Percentiles rank a stretch among this genome's conserved stretches.
Conservation (phyloP, 768 basidiomycete genomes). For the Pleurotus sapidus region DNA sequence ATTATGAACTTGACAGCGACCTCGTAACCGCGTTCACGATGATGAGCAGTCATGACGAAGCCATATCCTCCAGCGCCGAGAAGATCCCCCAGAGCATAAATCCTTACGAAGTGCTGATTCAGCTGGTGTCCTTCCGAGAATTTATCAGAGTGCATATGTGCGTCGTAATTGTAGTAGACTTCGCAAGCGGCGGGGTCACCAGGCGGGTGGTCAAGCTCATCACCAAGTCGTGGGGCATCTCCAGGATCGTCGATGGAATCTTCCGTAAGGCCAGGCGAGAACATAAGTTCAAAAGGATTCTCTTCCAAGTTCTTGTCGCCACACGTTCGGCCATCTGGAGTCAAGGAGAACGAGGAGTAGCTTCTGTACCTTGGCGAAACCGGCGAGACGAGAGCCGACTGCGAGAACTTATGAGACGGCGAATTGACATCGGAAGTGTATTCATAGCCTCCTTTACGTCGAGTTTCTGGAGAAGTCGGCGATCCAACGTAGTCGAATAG, state of each 20-base stretch:
- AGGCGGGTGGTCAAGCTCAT: neutral
- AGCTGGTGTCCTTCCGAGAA: conserved; percentile 65
- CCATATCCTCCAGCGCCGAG: conserved; percentile 93
- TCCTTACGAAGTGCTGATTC: conserved; percentile 53
- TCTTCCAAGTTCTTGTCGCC: neutral
- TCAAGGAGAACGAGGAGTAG: conserved; percentile 2
- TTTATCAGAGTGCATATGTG: conserved; percentile 21
- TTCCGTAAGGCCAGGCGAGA: neutral
- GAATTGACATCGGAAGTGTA: neutral
- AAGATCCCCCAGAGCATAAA: conserved; percentile 67
- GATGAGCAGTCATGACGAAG: conserved; percentile 86
- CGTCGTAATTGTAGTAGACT: conserved; percentile 26
- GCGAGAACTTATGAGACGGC: conserved; percentile 4
- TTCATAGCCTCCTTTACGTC: neutral
- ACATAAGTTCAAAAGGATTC: conserved; percentile 1
- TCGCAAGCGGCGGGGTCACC: neutral
- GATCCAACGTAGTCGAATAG: neutral
- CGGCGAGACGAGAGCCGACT: neutral
- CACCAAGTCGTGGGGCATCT: neutral
- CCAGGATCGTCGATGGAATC: neutral
- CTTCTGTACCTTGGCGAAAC: neutral
- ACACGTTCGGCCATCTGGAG: neutral
- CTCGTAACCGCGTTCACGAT: conserved; percentile 56
- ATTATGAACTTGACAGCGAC: conserved; percentile 96
- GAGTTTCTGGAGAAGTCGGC: neutral